Evolutionary conservation across 352 stramenopile species (phyloP).

Genomic region (Phytophthora agathidicida): DNA sequence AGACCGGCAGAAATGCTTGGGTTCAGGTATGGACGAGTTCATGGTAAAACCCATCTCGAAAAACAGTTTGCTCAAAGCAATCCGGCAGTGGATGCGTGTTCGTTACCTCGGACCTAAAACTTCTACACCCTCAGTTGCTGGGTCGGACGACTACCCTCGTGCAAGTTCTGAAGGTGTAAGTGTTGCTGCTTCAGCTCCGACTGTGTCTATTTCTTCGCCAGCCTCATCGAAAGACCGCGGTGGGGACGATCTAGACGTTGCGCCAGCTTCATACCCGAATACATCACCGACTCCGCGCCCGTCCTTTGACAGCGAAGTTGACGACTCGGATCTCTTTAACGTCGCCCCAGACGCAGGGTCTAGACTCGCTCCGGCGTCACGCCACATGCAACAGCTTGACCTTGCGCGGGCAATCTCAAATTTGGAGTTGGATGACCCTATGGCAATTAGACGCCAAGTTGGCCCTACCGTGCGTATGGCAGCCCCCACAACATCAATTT

Average conservation of each 20-base stretch:
- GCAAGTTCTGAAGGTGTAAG: slow-evolving; percentile 17
- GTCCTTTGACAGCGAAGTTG: slow-evolving; percentile 37
- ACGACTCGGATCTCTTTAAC: slow-evolving; percentile 27
- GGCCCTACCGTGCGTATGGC: slow-evolving; percentile 53
- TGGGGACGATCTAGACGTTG: slow-evolving; percentile 21
- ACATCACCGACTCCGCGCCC: slow-evolving; percentile 39
- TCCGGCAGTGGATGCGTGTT: slow-evolving; percentile 71
- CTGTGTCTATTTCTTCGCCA: slow-evolving; percentile 18
- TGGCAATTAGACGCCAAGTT: slow-evolving; percentile 65
- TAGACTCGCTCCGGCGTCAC: slow-evolving; percentile 60
- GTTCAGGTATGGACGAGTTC: slow-evolving; percentile 78
- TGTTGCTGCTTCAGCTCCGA: slow-evolving; percentile 10
- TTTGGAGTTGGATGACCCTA: slow-evolving; percentile 78
- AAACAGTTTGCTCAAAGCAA: slow-evolving; percentile 60
- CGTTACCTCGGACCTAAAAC: slow-evolving; percentile 52
- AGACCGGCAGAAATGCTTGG: slow-evolving; percentile 75
- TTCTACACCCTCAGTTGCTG: slow-evolving; percentile 17
- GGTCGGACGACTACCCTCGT: slow-evolving; percentile 31
- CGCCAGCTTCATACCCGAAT: slow-evolving; percentile 30
- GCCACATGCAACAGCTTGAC: slow-evolving; percentile 82
- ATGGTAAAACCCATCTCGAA: slow-evolving; percentile 85
- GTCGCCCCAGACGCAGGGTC: slow-evolving; percentile 10
- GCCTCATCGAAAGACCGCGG: slow-evolving; percentile 23
- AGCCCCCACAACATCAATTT: slow-evolving; percentile 67
- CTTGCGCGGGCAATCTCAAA: slow-evolving; percentile 78